Base-by-base conservation (phyloP, 495 filamentous ascomycete species). In the Penicillium steckii region DNA sequence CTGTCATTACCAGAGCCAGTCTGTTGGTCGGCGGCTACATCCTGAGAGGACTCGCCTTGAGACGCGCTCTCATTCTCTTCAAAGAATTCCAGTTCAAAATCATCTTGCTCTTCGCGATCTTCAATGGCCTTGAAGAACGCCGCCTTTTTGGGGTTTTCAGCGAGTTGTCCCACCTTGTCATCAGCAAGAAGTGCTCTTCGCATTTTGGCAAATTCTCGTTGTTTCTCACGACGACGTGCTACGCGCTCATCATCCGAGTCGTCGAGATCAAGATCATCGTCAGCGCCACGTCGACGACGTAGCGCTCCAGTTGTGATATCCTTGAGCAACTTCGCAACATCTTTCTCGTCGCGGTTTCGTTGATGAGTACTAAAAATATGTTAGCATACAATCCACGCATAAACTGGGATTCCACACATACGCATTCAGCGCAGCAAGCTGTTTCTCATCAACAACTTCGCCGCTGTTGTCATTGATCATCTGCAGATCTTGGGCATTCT, bases 41-140 rank as follows among this genome's bases (percentile, higher is more conserved):
- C 61, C 48, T 83, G 77, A 0, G 78, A 74, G 13, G 78, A 71
- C 6, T 79, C 77, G 23, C 62, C 59, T 41, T 75, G 69, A 4
- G 62, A 62, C 8, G 49, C 57, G 30, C 71, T 57, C 26, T 80
- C 72, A 43, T 80, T 80, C 24, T 86, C 80, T 30, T 71, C 80
- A 2, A 85, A 65, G 63, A 96, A 88, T 48, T 90, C 87, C 64
- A 87, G 74, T 50, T 89, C 85, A 66, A 85, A 79, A 22, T 93
- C 88, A 46, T 93, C 88, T 33, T 93, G 90, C 18, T 82, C 75
- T 38, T 85, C 86, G 29, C 79, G 80, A 60, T 97, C 95, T 55
- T 96, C 92, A 45, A 99, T 87, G 8, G 90, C 87, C 48, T 80
- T 81, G 52, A 97, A 82, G 75, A 99, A 99, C 0, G 94, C 94